Conservation (phyloP, 2,329 filamentous ascomycete genomes). For the Lachnellula subtilissima region DNA sequence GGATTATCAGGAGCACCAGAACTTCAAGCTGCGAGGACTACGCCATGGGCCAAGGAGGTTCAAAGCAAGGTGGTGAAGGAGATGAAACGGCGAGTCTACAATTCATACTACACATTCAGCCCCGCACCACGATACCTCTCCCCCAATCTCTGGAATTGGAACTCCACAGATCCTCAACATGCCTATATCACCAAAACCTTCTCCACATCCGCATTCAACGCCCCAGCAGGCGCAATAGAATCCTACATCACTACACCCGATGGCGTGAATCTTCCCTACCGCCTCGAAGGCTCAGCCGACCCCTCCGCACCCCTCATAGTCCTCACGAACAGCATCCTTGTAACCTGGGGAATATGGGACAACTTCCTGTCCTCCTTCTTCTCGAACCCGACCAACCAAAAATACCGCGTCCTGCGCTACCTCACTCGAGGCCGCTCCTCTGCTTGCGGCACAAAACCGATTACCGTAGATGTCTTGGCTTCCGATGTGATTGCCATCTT, state of each 20-base stretch:
- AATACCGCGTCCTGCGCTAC: constrained; percentile 72
- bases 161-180: constrained; percentile 42
- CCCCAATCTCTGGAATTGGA: constrained; percentile 30
- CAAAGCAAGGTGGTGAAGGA: constrained; percentile 53
- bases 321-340: constrained; percentile 76
- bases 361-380: constrained; percentile 48
- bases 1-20: constrained; percentile 57
- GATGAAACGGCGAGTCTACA: constrained; percentile 57
- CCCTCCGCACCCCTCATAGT: constrained; percentile 67
- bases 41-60: constrained; percentile 56
- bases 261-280: constrained; percentile 64
- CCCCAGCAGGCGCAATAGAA: constrained; percentile 47
- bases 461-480: constrained; percentile 52
- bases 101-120: constrained; percentile 76
- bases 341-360: constrained; percentile 78
- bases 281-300: constrained; percentile 66
- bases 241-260: constrained; percentile 67
- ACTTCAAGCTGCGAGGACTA: constrained; percentile 58
- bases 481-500: constrained; percentile 64
- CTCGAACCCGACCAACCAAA: constrained; percentile 21
- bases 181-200: constrained; percentile 22
- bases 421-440: constrained; percentile 57
- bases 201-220: constrained; percentile 38
- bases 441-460: constrained; percentile 13
- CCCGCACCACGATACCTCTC: constrained; percentile 65